Evolutionary conservation across 1,284 basidiomycete genomes (phyloP), one percentile per base, ranked within the genome.

Genomic region (Ganoderma resinaceum): DNA sequence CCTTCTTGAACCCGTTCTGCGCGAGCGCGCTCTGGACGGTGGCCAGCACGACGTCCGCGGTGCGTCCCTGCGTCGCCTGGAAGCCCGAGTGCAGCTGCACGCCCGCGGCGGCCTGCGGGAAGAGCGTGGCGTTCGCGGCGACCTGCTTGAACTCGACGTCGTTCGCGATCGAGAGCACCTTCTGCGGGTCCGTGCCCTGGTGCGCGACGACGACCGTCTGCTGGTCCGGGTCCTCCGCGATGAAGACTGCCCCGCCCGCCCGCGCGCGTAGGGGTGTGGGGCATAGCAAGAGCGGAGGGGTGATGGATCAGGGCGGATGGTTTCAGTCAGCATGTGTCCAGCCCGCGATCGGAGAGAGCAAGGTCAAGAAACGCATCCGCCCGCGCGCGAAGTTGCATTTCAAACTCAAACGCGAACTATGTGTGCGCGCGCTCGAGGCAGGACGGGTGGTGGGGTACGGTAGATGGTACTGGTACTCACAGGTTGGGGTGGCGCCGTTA

Each of bases 121-220:
- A 85, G 46, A 79, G 78, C 12, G 80, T 82, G 1, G 76, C 67
- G 69, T 85, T 82, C 57, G 85, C 75, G 31, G 74, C 74, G 4
- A 76, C 76, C 33, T 82, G 78, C 3, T 65, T 66, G 70, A 85
- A 78, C 70, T 84, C 70, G 2, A 77, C 75, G 68, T 86, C 84
- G 69, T 86, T 85, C 33, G 82, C 72, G 59, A 84, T 77, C 2
- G 85, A 86, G 4, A 84, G 74, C 78, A 84, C 66, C 55, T 81
- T 80, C 0, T 70, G 60, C 26, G 80, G 73, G 43, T 85, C 80
- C 1, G 85, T 86, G 29, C 85, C 85, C 71, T 86, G 79, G 70
- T 86, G 85, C 4, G 85, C 83, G n/a, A 86, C 83, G 43, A 85
- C 81, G 65, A 86, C 76, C 29, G 77, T 78, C 61, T 84, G 70